These are phyloP conservation scores for Xylariaceae sp. DNA, from an alignment of 2,329 filamentous ascomycete genomes.

Conservation along the genomic window DNA sequence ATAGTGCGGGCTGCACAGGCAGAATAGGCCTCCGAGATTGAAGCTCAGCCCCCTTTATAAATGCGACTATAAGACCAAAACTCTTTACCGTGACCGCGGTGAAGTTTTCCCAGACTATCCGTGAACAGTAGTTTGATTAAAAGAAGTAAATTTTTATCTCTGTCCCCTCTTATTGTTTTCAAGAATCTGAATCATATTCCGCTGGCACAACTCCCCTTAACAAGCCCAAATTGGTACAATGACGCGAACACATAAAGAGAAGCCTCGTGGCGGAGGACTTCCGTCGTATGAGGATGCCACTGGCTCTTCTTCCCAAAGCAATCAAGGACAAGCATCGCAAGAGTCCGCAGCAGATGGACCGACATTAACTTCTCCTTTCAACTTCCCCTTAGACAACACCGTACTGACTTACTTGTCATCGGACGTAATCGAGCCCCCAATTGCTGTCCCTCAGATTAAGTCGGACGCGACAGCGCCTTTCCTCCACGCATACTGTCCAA, in stretches of 20 bases:
- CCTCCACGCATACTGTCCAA: conserved; percentile 42
- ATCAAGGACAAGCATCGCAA: background rate
- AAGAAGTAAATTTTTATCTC: too few relatives aligned
- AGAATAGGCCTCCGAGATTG: too few relatives aligned
- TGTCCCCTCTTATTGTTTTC: too few relatives aligned
- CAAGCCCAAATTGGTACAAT: background rate
- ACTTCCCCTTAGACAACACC: conserved; percentile 40
- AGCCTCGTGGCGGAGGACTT: conserved; percentile 11
- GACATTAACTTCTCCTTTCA: conserved; percentile 42
- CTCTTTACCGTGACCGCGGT: too few relatives aligned
- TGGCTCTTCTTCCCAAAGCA: background rate
- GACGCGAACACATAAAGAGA: conserved; percentile 8
- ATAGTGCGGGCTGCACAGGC: too few relatives aligned
- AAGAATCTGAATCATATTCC: too few relatives aligned
- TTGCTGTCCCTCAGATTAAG: conserved; percentile 46
- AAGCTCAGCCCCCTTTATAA: too few relatives aligned
- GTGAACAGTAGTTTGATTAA: too few relatives aligned
- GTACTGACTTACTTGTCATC: conserved; percentile 36
- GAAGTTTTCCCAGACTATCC: too few relatives aligned
- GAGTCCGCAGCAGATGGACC: conserved; percentile 25
- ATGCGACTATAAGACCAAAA: too few relatives aligned
- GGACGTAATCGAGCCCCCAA: conserved; percentile 30
- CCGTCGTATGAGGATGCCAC: conserved; percentile 27
- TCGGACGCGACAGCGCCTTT: conserved; percentile 43
- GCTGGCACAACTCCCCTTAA: too few relatives aligned